Conservation (phyloP, 163 green algal genomes). For the Coccomyxa subellipsoidea region DNA sequence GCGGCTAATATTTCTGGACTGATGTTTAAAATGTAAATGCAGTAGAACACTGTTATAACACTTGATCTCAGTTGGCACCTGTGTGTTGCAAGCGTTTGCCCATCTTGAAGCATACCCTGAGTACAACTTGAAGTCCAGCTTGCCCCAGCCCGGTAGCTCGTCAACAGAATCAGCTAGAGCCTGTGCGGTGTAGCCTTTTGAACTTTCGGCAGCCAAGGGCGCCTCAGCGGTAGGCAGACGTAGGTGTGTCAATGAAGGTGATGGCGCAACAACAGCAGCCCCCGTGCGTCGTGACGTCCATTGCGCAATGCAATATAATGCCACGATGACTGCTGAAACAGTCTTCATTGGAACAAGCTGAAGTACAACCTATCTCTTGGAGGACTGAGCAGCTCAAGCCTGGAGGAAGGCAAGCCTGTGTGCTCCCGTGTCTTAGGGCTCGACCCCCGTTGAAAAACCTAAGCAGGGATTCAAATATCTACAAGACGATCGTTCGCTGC, state of each 20-base stretch:
- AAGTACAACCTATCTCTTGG: too few relatives aligned
- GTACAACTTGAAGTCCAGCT: constrained; percentile 29
- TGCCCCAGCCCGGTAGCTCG: constrained; percentile 31
- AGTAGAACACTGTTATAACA: too few relatives aligned
- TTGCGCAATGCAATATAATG: not conserved
- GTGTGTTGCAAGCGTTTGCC: not conserved
- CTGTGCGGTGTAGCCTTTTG: not conserved
- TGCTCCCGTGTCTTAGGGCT: not conserved
- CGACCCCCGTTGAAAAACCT: not conserved
- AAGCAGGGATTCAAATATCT: not conserved
- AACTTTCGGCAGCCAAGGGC: not conserved
- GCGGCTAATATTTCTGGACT: too few relatives aligned
- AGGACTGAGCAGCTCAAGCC: too few relatives aligned
- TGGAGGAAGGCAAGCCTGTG: too few relatives aligned
- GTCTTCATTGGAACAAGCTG: too few relatives aligned
- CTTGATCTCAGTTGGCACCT: too few relatives aligned
- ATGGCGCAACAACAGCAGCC: not conserved
- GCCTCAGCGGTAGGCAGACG: not conserved
- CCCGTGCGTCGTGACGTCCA: not conserved
- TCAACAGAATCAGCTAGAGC: not conserved
- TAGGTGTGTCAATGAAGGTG: not conserved
- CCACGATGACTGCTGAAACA: not conserved
- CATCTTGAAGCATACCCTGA: constrained; percentile 27
- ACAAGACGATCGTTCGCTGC: too few relatives aligned
- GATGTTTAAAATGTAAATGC: too few relatives aligned